Evolutionary conservation across 2,329 filamentous ascomycete genomes (phyloP).

Genomic region (Scedosporium minutisporum): DNA sequence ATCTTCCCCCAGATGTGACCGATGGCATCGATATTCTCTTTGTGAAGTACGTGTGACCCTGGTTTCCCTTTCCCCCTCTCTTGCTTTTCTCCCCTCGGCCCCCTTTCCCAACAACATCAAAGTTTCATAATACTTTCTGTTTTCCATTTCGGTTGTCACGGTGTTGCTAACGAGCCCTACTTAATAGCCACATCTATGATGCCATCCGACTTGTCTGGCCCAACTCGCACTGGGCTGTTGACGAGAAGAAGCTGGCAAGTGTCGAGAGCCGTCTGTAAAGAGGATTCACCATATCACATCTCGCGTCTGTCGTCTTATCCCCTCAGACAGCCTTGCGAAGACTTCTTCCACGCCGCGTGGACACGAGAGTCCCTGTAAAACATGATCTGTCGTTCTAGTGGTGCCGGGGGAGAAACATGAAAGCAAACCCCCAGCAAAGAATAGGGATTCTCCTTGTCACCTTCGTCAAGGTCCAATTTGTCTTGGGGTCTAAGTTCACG

Average conservation of each 20-base stretch:
- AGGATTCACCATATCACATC: not conserved
- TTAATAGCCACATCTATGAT: conserved; percentile 78
- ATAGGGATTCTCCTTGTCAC: no score
- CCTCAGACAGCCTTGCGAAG: not conserved
- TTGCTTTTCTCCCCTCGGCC: not conserved
- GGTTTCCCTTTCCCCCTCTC: conserved; percentile 32
- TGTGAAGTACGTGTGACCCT: conserved; percentile 55
- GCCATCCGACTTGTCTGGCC: conserved; percentile 88
- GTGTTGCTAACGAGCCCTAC: conserved; percentile 11
- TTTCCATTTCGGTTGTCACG: not conserved
- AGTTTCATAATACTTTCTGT: no score
- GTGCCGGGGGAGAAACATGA: not conserved
- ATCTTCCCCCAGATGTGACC: conserved; percentile 82
- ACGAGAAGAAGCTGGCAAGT: conserved; percentile 50
- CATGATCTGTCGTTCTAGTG: not conserved
- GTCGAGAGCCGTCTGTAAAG: conserved; percentile 70
- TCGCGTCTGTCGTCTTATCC: not conserved
- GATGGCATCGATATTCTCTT: conserved; percentile 80
- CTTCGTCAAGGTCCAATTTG: no score
- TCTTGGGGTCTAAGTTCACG: no score
- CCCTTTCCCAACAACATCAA: conserved; percentile 7
- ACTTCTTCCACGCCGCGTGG: no score
- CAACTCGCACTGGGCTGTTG: conserved; percentile 72
- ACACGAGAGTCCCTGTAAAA: no score
- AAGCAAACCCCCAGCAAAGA: no score